Evolutionary conservation across 2,329 filamentous ascomycete species (phyloP), one percentile per base, ranked within the genome.

Genomic region (Alternaria arbusti): DNA sequence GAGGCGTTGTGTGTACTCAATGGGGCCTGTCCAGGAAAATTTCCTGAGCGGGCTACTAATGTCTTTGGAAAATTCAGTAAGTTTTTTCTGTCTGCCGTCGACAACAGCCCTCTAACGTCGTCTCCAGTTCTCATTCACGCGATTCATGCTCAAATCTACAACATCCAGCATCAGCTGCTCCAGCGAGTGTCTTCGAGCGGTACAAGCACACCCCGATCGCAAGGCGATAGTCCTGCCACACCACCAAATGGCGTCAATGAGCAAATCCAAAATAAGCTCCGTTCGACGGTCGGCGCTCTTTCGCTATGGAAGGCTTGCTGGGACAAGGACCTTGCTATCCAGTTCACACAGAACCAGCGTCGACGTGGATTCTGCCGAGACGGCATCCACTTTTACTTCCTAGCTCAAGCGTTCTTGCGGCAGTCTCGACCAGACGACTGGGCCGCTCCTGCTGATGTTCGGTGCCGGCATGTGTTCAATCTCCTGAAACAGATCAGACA

Each of bases 291-390:
- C 54, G 79, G 78, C 50, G 89, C 89, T 15, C 82, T 93, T 44
- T 87, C 90, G 66, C 90, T 91, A 71, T 93, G 91, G 86, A 93
- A 93, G 79, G 83, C 82, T 17, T 86, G 85, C 64, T 93, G 91
- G 90, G 90, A 93, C 74, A 80, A 84, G 61, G 91, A 93, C 70
- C 89, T 91, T 82, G 83, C 85, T 12, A 81, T 86, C 40, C 90
- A 93, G 73, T 93, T 92, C 65, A 87, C 89, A 7, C 86, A 82
- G 6, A 82, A 82, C n/a, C 86, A 86, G 54, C 84, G 85, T 51
- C 87, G 90, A 15, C 86, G 89, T 67, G 90, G 91, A 0, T 92
- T 92, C 77, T 92, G 88, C 57, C 83, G 90, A 54, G 90, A 93
- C 70, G 90, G 86, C 2, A 86, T 92, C 13, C 90, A 91, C 71